Percentiles rank a stretch among this genome's conserved stretches.
These are phyloP conservation scores for Vitis cinerea DNA, from an alignment of 164 flowering plant genomes.

Conservation along the genomic window DNA sequence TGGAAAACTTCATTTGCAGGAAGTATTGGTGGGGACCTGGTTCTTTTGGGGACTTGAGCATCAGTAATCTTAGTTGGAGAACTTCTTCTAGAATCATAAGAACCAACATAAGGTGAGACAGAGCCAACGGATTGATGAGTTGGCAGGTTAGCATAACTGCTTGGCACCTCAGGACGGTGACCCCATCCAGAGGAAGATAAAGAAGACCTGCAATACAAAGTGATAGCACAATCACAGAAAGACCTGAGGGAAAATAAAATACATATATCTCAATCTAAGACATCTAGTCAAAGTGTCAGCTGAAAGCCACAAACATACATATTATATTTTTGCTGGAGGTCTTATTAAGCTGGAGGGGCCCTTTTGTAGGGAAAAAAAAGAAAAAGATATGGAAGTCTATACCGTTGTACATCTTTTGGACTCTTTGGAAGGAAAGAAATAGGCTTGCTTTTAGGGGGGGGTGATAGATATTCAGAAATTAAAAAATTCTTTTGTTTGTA, in stretches of 20 bases:
- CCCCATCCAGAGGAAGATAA: constrained; percentile 24
- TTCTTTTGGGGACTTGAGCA: constrained; percentile 22
- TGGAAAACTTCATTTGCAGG: constrained; percentile 16
- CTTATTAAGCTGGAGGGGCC: too few relatives aligned
- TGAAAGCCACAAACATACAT: not conserved
- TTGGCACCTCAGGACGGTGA: constrained; percentile 26
- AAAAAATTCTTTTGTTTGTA: too few relatives aligned
- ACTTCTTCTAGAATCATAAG: constrained; percentile 18
- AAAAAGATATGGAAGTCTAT: too few relatives aligned
- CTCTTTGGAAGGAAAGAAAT: too few relatives aligned
- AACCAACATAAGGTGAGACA: constrained; percentile 10
- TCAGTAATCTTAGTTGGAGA: constrained; percentile 8
- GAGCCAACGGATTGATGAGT: constrained; percentile 17
- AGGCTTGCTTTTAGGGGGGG: too few relatives aligned
- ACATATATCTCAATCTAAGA: not conserved
- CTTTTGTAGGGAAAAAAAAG: too few relatives aligned
- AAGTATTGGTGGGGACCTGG: constrained; percentile 30
- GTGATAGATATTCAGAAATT: too few relatives aligned
- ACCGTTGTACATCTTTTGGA: too few relatives aligned
- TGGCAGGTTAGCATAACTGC: constrained; percentile 14
- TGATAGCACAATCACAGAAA: constrained; percentile 1
- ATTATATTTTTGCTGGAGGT: too few relatives aligned
- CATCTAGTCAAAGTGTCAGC: not conserved
- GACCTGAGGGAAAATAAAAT: not conserved
- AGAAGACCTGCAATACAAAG: constrained; percentile 34